These are phyloP conservation scores for Fagopyrum tataricum DNA, from an alignment of 148 eudicot species.

Conservation along the genomic window DNA sequence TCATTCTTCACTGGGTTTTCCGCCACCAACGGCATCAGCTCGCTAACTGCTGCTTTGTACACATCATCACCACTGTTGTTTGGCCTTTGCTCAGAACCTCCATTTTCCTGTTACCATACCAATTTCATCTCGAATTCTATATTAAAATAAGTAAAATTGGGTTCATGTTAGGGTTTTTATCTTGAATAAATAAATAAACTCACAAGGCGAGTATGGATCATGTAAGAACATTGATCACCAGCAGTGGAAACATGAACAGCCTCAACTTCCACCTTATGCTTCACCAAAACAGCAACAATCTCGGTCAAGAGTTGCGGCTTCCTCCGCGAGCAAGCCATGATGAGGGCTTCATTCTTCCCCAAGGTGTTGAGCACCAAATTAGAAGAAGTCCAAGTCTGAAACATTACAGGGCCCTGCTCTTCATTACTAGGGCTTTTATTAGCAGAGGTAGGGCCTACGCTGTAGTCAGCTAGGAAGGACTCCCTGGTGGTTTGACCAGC, in stretches of 20 bases:
- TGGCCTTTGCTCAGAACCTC: constrained; percentile 24
- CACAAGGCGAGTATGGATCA: constrained; percentile 47
- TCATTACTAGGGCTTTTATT: neutral
- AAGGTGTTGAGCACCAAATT: constrained; percentile 56
- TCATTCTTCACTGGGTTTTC: neutral
- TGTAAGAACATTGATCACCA: constrained; percentile 26
- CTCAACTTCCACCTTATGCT: constrained; percentile 41
- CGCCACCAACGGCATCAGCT: constrained; percentile 32
- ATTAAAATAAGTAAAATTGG: neutral
- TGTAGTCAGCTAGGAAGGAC: constrained; percentile 58
- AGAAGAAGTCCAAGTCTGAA: constrained; percentile 51
- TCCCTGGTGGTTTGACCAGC: constrained; percentile 32
- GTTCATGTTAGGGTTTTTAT: too few species aligned
- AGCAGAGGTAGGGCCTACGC: neutral
- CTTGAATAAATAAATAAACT: neutral
- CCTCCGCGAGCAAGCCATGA: constrained; percentile 34
- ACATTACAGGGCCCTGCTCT: constrained; percentile 23
- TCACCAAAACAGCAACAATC: constrained; percentile 51
- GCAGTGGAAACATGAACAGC: constrained; percentile 39
- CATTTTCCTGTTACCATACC: constrained; percentile 21
- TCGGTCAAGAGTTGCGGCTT: constrained; percentile 41
- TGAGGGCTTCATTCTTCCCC: constrained; percentile 49
- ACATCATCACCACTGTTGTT: constrained; percentile 42
- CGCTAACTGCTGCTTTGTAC: constrained; percentile 69
- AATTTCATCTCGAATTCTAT: neutral